Conservation (phyloP, 208 protist genomes). For the Leptomonas seymouri region DNA sequence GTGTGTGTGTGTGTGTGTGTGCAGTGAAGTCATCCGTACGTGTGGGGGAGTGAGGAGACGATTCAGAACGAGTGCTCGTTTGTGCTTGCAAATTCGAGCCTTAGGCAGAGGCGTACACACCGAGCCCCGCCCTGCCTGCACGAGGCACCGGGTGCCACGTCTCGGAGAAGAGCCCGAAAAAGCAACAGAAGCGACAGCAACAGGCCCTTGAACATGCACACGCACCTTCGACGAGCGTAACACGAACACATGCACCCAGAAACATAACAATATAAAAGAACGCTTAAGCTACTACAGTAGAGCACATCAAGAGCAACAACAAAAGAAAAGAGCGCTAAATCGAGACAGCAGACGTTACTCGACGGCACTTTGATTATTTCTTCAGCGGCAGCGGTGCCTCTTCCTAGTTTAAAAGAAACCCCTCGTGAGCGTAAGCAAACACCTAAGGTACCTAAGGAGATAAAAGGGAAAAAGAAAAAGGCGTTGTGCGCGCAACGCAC, state of each 20-base stretch:
- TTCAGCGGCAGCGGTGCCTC: not conserved
- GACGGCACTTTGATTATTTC: not conserved
- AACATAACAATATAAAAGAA: not conserved
- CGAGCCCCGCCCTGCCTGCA: too few relatives aligned
- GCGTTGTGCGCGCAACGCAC: too few relatives aligned
- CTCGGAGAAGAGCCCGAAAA: not conserved
- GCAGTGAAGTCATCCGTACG: too few relatives aligned
- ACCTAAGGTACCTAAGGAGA: constrained; percentile 20
- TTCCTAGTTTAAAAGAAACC: constrained; percentile 12
- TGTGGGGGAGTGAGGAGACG: too few relatives aligned
- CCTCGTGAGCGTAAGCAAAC: too few relatives aligned
- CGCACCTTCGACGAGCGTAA: not conserved
- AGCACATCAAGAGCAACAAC: not conserved
- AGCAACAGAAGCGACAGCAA: not conserved
- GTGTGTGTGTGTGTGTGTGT: constrained; percentile 2
- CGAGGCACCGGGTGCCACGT: too few relatives aligned
- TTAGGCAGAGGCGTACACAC: too few relatives aligned
- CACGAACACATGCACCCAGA: constrained; percentile 5
- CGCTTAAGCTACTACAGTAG: constrained; percentile 17
- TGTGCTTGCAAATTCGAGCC: too few relatives aligned
- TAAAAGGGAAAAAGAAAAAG: constrained; percentile 20
- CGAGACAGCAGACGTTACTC: not conserved
- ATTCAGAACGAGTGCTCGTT: too few relatives aligned
- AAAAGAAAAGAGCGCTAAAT: too few relatives aligned
- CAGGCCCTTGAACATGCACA: not conserved